phyloP scores from a whole-genome alignment of 1,139 yeast species.

The Yamadazyma siamensis region DNA sequence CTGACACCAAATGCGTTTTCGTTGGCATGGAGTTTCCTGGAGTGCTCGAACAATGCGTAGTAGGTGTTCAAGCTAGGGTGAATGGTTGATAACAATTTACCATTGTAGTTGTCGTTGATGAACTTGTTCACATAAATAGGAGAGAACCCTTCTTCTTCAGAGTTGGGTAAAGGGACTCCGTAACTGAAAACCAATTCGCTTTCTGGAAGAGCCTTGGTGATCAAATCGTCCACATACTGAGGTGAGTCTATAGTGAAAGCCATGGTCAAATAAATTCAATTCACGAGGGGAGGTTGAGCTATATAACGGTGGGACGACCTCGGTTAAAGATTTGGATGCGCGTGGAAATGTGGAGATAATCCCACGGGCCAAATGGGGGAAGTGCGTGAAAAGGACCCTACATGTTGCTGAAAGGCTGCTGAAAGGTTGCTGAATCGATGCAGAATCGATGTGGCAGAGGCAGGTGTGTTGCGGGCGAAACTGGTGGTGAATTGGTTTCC shows the following conservation, averaged over 20 bases:
- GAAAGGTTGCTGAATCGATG: too few relatives aligned
- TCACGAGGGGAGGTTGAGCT: constrained; percentile 1
- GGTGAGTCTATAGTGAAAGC: constrained; percentile 9
- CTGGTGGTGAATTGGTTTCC: too few relatives aligned
- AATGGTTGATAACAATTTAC: constrained; percentile 36
- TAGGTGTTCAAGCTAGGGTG: constrained; percentile 53
- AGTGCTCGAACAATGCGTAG: constrained; percentile 44
- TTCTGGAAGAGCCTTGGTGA: constrained; percentile 3
- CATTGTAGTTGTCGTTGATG: constrained; percentile 18
- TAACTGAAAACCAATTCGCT: constrained; percentile 7
- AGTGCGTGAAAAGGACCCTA: too few relatives aligned
- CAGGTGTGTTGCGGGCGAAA: too few relatives aligned
- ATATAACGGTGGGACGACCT: constrained; percentile 2
- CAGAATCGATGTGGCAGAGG: too few relatives aligned
- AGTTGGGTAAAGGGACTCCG: constrained; percentile 40
- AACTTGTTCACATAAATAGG: constrained; percentile 49
- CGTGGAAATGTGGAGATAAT: too few relatives aligned
- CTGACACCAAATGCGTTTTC: constrained; percentile 53
- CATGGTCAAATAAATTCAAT: constrained; percentile 7
- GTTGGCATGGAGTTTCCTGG: constrained; percentile 34
- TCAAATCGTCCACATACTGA: constrained; percentile 9
- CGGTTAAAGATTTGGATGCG: too few relatives aligned
- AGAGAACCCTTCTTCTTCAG: constrained; percentile 49
- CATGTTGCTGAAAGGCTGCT: too few relatives aligned
- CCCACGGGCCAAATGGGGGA: too few relatives aligned